phyloP scores from a whole-genome alignment of 2,329 filamentous ascomycete species.

The Emmonsia crescens region DNA sequence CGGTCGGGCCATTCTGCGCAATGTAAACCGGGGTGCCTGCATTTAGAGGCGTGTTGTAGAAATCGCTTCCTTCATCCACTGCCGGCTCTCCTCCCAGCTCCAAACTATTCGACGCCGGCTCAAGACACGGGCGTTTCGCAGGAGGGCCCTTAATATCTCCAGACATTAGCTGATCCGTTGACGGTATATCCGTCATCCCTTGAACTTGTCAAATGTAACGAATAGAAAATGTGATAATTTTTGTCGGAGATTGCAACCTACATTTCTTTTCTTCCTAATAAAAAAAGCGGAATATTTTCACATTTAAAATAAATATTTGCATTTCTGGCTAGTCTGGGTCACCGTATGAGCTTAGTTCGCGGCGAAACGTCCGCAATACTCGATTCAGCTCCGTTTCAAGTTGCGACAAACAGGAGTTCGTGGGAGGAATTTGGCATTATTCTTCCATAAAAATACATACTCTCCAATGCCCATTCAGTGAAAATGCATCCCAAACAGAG shows the following conservation, averaged over 20 bases:
- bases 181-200: constrained; percentile 6
- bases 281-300: background rate
- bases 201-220: background rate
- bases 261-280: background rate
- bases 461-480: background rate
- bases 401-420: background rate
- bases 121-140: constrained; percentile 19
- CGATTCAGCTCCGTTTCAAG: background rate
- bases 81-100: constrained; percentile 12
- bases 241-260: background rate
- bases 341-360: background rate
- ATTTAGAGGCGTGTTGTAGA: constrained; percentile 31
- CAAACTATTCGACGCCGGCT: constrained; percentile 20
- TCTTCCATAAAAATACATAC: background rate
- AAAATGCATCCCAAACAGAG: background rate
- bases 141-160: constrained; percentile 9
- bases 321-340: background rate
- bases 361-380: background rate
- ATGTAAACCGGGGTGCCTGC: constrained; percentile 20
- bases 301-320: background rate
- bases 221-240: background rate
- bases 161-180: background rate
- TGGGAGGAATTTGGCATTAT: background rate
- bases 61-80: constrained; percentile 31
- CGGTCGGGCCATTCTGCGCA: constrained; percentile 5